These are phyloP conservation scores for Raffaelea deltoideospora DNA, from an alignment of 2,329 filamentous ascomycete genomes.

Conservation along the genomic window DNA sequence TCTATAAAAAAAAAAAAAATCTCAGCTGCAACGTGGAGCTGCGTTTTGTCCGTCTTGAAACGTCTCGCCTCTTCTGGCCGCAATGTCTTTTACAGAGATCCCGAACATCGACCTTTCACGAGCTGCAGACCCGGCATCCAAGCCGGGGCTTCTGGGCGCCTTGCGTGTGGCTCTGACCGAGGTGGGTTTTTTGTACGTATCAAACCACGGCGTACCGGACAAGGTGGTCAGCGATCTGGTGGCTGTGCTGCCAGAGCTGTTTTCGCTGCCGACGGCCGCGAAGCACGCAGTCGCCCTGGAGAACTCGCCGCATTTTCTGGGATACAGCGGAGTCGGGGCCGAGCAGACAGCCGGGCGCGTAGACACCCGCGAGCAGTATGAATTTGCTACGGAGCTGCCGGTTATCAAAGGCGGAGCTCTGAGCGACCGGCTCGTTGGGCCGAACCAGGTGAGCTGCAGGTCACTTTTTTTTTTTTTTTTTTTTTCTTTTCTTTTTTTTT, in stretches of 20 bases:
- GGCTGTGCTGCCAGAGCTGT: conserved; percentile 24
- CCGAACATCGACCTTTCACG: conserved; percentile 33
- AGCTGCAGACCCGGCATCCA: conserved; percentile 18
- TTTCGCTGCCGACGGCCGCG: conserved; percentile 19
- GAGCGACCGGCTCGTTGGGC: conserved; percentile 28
- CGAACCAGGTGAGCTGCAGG: conserved; percentile 25
- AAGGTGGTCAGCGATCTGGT: conserved; percentile 21
- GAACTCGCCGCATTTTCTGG: conserved; percentile 45
- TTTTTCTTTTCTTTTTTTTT: not conserved
- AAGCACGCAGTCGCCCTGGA: conserved; percentile 27
- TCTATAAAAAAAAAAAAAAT: too few species aligned
- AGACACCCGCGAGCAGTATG: conserved; percentile 43
- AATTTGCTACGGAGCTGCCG: conserved; percentile 40
- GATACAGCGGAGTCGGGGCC: conserved; percentile 38
- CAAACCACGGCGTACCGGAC: conserved; percentile 29
- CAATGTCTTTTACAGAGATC: conserved; percentile 25
- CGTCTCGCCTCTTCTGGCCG: too few species aligned
- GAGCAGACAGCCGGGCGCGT: conserved; percentile 37
- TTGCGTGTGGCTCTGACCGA: conserved; percentile 31
- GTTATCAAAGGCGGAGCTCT: conserved; percentile 14
- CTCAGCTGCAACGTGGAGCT: too few species aligned
- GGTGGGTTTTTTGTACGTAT: conserved; percentile 37
- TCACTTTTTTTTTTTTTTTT: not conserved
- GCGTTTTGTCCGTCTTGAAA: too few species aligned
- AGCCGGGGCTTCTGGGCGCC: conserved; percentile 21